These are phyloP conservation scores for Colletotrichum caudatum DNA, from an alignment of 2,329 filamentous ascomycete species.

Conservation along the genomic window DNA sequence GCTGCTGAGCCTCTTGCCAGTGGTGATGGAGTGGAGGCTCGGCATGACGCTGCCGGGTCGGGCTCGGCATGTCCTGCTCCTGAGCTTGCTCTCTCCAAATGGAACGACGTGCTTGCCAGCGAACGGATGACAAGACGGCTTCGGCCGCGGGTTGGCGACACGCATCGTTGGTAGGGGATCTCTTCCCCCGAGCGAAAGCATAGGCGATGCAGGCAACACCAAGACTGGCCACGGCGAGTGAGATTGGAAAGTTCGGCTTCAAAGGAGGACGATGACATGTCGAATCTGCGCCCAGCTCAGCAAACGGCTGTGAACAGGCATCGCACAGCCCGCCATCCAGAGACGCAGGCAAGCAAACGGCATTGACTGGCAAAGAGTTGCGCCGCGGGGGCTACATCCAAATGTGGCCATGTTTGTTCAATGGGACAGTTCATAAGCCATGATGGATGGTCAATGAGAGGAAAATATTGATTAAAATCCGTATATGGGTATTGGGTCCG, in stretches of 20 bases:
- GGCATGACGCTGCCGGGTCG: background rate
- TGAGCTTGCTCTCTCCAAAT: background rate
- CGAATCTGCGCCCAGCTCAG: background rate
- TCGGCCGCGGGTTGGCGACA: background rate
- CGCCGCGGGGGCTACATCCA: background rate
- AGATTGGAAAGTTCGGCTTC: background rate
- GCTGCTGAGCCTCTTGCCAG: background rate
- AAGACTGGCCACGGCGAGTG: no score
- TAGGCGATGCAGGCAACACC: background rate
- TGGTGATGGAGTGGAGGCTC: no score
- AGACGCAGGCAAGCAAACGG: conserved; percentile 18
- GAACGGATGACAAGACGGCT: conserved; percentile 17
- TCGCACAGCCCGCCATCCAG: conserved; percentile 8
- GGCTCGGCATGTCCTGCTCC: background rate
- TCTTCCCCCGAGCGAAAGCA: background rate
- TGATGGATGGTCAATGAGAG: background rate
- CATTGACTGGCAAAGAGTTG: conserved; percentile 1
- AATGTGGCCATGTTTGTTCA: conserved; percentile 18
- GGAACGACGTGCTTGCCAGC: conserved; percentile 6
- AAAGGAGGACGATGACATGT: background rate
- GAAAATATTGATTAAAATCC: background rate
- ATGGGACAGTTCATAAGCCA: no score
- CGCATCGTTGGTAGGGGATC: conserved; percentile 21
- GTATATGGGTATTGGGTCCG: conserved; percentile 31
- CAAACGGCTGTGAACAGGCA: conserved; percentile 13